phyloP scores from a whole-genome alignment of 164 flowering plant species.

The Protea cynaroides region DNA sequence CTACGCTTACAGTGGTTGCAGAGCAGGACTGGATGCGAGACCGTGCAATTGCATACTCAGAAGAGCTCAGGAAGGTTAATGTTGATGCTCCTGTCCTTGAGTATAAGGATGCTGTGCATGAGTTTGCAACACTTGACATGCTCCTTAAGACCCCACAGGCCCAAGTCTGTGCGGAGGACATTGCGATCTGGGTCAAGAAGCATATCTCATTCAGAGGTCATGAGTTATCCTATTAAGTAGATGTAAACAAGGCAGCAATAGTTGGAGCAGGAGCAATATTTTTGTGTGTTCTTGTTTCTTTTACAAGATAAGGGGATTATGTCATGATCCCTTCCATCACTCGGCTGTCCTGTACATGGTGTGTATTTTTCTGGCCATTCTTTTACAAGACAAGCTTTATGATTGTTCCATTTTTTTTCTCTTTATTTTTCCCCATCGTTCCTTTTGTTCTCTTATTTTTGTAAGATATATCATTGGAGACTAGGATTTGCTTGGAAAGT shows the following conservation, averaged over 20 bases:
- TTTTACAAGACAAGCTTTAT: not conserved
- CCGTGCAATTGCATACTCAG: constrained; percentile 54
- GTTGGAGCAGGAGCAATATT: not conserved
- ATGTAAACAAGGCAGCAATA: not conserved
- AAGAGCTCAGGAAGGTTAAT: constrained; percentile 50
- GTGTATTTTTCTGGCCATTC: not conserved
- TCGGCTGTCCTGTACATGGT: not conserved
- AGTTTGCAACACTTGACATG: constrained; percentile 52
- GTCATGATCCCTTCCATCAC: not conserved
- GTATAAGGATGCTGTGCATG: constrained; percentile 54
- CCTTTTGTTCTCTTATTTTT: not conserved
- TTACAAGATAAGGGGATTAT: not conserved
- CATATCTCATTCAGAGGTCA: constrained; percentile 47
- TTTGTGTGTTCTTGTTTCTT: constrained; percentile 5
- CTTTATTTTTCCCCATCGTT: not conserved
- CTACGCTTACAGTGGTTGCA: constrained; percentile 50
- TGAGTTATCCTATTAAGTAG: constrained; percentile 45
- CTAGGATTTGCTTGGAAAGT: not conserved
- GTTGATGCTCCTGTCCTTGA: constrained; percentile 58
- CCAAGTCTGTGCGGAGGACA: constrained; percentile 55
- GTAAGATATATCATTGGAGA: constrained; percentile 4
- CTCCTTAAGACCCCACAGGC: constrained; percentile 52
- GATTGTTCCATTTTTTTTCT: not conserved
- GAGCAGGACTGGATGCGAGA: constrained; percentile 67
- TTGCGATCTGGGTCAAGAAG: constrained; percentile 59